Conservation (phyloP, 495 filamentous ascomycete genomes). For the Aspergillus biplanus region DNA sequence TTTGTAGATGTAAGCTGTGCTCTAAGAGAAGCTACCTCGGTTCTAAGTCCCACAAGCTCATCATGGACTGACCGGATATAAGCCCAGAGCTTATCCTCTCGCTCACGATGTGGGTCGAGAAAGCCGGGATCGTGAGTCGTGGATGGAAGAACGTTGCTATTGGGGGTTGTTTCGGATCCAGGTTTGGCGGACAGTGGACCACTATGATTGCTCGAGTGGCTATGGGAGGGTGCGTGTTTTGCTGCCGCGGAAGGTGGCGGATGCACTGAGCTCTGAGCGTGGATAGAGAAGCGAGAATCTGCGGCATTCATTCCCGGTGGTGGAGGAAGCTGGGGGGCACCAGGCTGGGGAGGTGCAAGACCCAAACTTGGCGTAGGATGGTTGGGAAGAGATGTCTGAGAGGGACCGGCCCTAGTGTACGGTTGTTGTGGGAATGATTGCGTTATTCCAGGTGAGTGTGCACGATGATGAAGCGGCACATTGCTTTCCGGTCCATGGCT, state of each 20-base stretch:
- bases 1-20: conserved; percentile 44
- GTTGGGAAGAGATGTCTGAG: conserved; percentile 31
- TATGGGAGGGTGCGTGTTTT: conserved; percentile 41
- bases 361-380: conserved; percentile 36
- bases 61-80: conserved; percentile 51
- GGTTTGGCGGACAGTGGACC: conserved; percentile 30
- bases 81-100: conserved; percentile 48
- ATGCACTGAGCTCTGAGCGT: conserved; percentile 30
- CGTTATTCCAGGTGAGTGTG: conserved; percentile 71
- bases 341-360: conserved; percentile 43
- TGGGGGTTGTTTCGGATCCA: conserved; percentile 32
- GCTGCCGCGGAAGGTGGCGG: conserved; percentile 22
- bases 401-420: conserved; percentile 54
- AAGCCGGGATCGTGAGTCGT: conserved; percentile 30
- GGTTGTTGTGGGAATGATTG: conserved; percentile 70
- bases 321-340: conserved; percentile 56
- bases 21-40: conserved; percentile 45
- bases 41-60: conserved; percentile 40
- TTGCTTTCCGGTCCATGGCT: conserved; percentile 54
- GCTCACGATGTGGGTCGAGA: conserved; percentile 36
- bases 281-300: conserved; percentile 49
- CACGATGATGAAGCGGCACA: conserved; percentile 50
- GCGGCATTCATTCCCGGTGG: conserved; percentile 53
- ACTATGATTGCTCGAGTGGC: conserved; percentile 48
- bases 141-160: conserved; percentile 28